Percentiles rank a stretch among this genome's conserved stretches.
Conservation (phyloP, 306 rosid genomes). For the Herpetospermum pedunculosum region DNA sequence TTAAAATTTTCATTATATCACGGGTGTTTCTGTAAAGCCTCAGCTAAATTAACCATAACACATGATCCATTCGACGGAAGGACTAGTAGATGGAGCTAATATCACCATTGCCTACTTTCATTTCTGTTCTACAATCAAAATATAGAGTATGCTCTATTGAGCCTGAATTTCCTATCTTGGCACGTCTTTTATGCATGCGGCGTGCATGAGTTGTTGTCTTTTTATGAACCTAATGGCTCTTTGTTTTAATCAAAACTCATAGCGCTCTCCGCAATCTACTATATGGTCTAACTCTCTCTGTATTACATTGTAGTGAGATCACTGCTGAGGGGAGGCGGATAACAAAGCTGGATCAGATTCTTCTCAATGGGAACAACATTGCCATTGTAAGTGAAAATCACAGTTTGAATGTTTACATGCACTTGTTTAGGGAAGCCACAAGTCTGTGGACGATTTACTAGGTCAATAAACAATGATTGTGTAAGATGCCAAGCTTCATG, state of each 20-base stretch:
- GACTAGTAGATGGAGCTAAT: neutral
- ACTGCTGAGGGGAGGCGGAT: constrained; percentile 95
- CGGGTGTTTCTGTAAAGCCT: neutral
- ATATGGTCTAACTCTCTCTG: neutral
- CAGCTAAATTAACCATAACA: neutral
- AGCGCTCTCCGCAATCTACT: neutral
- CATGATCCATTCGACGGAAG: neutral
- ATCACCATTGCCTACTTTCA: neutral
- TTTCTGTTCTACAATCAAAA: neutral
- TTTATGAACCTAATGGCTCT: neutral
- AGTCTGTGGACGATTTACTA: neutral
- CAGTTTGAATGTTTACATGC: neutral
- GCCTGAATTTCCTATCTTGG: neutral
- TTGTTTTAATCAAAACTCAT: neutral
- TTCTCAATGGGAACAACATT: constrained; percentile 94
- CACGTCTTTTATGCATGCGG: neutral
- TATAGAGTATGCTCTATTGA: neutral
- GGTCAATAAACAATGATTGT: neutral
- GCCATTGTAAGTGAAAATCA: constrained; percentile 70
- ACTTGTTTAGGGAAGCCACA: neutral
- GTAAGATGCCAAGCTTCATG: neutral
- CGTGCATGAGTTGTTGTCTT: neutral
- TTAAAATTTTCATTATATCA: neutral
- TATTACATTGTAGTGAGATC: constrained; percentile 52
- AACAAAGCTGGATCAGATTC: constrained; percentile 94